These are phyloP conservation scores for Dacryopinax spathularia DNA, from an alignment of 768 basidiomycete genomes.

Conservation along the genomic window DNA sequence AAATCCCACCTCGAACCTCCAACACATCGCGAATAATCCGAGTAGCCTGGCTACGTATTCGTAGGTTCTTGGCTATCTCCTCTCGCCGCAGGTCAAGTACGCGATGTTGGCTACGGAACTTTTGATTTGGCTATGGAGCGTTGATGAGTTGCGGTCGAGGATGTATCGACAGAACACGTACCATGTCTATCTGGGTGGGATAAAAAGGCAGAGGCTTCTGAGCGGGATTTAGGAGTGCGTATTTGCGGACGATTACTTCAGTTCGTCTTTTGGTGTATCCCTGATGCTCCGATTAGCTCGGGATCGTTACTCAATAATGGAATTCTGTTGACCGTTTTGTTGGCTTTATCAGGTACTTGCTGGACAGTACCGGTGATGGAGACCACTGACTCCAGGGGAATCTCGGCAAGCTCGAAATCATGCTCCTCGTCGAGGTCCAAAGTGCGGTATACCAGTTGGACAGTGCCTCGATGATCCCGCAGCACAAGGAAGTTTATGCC, in stretches of 20 bases:
- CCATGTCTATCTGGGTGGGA: slow-evolving; percentile 66
- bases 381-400: slow-evolving; percentile 68
- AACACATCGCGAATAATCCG: slow-evolving; percentile 59
- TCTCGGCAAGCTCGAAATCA: slow-evolving; percentile 36
- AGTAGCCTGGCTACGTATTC: slow-evolving; percentile 68
- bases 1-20: slow-evolving; percentile 55
- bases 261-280: slow-evolving; percentile 63
- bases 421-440: slow-evolving; percentile 18
- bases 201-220: slow-evolving; percentile 59
- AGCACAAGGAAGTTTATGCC: slow-evolving; percentile 69
- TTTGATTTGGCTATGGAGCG: slow-evolving; percentile 57
- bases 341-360: slow-evolving; percentile 45
- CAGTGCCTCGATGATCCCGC: slow-evolving; percentile 59
- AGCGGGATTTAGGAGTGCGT: slow-evolving; percentile 70
- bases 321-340: slow-evolving; percentile 18
- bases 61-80: slow-evolving; percentile 60
- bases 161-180: slow-evolving; percentile 26
- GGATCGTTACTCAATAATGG: slow-evolving; percentile 19
- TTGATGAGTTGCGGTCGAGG: background rate
- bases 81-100: slow-evolving; percentile 78
- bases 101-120: slow-evolving; percentile 69
- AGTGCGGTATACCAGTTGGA: slow-evolving; percentile 62
- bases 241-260: slow-evolving; percentile 60
- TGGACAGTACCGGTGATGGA: slow-evolving; percentile 60
- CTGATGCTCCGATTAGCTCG: slow-evolving; percentile 30